These are phyloP conservation scores for Hymenoscyphus occultus DNA, from an alignment of 2,329 filamentous ascomycete species.

Conservation along the genomic window DNA sequence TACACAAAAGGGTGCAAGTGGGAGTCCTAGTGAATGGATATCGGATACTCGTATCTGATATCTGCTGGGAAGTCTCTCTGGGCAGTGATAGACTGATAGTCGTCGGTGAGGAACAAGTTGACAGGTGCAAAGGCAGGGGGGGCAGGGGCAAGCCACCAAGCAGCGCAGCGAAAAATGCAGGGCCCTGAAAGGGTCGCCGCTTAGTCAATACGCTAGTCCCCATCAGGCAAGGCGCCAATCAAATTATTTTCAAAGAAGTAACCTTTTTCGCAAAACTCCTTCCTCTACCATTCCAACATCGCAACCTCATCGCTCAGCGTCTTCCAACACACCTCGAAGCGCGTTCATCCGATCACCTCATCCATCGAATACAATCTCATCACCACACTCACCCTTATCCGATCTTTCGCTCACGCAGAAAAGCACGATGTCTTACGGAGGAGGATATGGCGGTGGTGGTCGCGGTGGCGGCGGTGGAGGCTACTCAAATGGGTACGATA, in stretches of 20 bases:
- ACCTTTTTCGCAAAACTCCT: constrained; percentile 23
- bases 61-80: too few species aligned
- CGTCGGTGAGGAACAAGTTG: neutral
- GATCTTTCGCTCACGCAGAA: constrained; percentile 22
- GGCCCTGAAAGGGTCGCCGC: neutral
- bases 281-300: constrained; percentile 19
- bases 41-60: too few species aligned
- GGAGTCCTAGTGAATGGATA: neutral
- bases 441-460: constrained; percentile 43
- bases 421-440: constrained; percentile 66
- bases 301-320: constrained; percentile 24
- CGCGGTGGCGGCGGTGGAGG: constrained; percentile 45
- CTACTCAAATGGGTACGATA: constrained; percentile 55
- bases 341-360: neutral
- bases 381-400: constrained; percentile 13
- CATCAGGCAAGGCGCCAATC: constrained; percentile 6
- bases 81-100: too few species aligned
- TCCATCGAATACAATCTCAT: constrained; percentile 15
- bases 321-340: constrained; percentile 21
- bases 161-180: neutral
- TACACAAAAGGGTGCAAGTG: neutral
- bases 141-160: neutral
- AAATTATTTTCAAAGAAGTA: constrained; percentile 13
- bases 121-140: neutral
- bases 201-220: constrained; percentile 9